A percentile compares a stretch with the other conserved stretches of the same genome.
These are phyloP conservation scores for Medicago arabica DNA, from an alignment of 306 rosid genomes.

Conservation along the genomic window DNA sequence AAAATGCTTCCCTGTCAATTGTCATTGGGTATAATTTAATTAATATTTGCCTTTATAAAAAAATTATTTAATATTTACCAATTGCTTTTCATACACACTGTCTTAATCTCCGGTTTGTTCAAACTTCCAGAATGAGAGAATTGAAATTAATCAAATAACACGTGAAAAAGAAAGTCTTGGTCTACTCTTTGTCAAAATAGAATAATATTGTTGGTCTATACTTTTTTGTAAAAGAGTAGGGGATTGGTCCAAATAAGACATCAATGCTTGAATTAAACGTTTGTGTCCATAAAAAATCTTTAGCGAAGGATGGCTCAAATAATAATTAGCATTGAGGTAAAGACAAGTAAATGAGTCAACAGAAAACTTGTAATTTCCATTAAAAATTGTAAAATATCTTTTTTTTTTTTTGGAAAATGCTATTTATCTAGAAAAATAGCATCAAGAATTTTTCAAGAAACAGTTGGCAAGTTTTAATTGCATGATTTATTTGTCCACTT, in stretches of 20 bases:
- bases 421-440: no score
- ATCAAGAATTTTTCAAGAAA: no score
- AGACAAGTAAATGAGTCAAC: no score
- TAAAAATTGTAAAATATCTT: no score
- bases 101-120: not conserved
- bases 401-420: no score
- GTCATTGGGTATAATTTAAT: not conserved
- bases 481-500: no score
- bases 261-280: not conserved
- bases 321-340: not conserved
- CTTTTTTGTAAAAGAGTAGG: not conserved
- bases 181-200: not conserved
- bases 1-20: constrained; percentile 1
- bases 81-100: not conserved
- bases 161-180: not conserved
- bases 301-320: not conserved
- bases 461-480: no score
- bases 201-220: not conserved
- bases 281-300: not conserved
- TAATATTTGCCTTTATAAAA: not conserved
- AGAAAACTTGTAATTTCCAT: no score
- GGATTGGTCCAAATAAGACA: constrained; percentile 11
- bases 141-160: not conserved
- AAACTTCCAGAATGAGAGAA: not conserved
- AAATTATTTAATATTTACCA: not conserved